A percentile compares a stretch with the other conserved stretches of the same genome.
Conservation (phyloP, 768 basidiomycete species). For the Leucosporidium yakuticum region DNA sequence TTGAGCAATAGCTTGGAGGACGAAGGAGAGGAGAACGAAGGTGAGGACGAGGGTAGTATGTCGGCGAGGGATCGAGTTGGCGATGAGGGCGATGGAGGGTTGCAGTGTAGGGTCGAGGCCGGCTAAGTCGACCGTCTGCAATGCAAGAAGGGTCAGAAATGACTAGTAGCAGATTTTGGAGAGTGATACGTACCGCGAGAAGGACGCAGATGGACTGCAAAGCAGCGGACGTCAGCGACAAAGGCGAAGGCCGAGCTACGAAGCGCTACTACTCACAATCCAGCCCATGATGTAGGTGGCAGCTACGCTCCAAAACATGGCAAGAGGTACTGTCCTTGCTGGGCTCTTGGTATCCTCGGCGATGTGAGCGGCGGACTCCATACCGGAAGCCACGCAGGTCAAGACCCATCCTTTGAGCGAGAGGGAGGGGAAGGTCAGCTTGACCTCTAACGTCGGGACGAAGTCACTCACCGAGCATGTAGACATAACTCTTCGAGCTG, state of each 20-base stretch:
- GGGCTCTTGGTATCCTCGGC: constrained; percentile 47
- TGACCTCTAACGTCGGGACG: no score
- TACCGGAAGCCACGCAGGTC: constrained; percentile 44
- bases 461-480: constrained; percentile 40
- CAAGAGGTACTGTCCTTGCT: constrained; percentile 44
- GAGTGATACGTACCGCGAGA: constrained; percentile 37
- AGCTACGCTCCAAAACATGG: constrained; percentile 40
- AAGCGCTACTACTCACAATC: constrained; percentile 24
- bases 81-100: constrained; percentile 42
- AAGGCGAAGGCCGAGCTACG: not conserved
- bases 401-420: constrained; percentile 37
- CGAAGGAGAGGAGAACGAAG: constrained; percentile 37
- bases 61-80: constrained; percentile 39
- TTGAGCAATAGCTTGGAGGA: constrained; percentile 44
- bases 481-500: constrained; percentile 41
- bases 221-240: not conserved
- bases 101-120: constrained; percentile 25
- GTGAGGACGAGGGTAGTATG: constrained; percentile 40
- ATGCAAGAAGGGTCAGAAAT: not conserved
- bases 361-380: constrained; percentile 47
- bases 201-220: constrained; percentile 41
- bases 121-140: constrained; percentile 10
- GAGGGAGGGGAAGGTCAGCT: not conserved
- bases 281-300: constrained; percentile 44
- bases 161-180: constrained; percentile 4